Conservation (phyloP, 75 land plant genomes). For the Azolla pinnata region DNA sequence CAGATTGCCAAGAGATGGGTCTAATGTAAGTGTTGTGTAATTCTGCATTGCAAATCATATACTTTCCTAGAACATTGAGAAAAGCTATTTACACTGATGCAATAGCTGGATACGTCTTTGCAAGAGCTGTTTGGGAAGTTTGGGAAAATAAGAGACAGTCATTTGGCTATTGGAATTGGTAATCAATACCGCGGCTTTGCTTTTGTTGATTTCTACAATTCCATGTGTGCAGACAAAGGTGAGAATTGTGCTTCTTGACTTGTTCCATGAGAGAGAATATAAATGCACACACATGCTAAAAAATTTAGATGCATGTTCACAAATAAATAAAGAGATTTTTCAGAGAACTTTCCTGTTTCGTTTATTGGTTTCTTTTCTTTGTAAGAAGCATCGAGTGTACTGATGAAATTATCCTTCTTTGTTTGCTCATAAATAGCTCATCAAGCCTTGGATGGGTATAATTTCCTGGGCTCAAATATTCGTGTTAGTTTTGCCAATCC, state of each 20-base stretch:
- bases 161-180: slow-evolving; percentile 17
- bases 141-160: slow-evolving; percentile 22
- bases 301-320: no score
- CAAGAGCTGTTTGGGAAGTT: slow-evolving; percentile 18
- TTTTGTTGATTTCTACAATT: slow-evolving; percentile 24
- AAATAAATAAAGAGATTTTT: no score
- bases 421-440: no score
- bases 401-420: no score
- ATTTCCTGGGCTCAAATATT: slow-evolving; percentile 16
- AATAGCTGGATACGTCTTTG: slow-evolving; percentile 15
- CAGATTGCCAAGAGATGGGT: slow-evolving; percentile 15
- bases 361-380: no score
- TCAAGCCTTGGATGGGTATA: slow-evolving; percentile 25
- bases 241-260: neutral
- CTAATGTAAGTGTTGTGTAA: slow-evolving; percentile 20
- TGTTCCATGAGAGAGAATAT: no score
- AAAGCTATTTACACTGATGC: no score
- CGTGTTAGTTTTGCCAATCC: slow-evolving; percentile 30
- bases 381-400: no score
- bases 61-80: no score
- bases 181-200: slow-evolving; percentile 21
- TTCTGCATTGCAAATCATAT: neutral
- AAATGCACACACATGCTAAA: no score
- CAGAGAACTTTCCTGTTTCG: no score
- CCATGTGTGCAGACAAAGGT: slow-evolving; percentile 23